A percentile compares a stretch with the other conserved stretches of the same genome.
Conservation (phyloP, 257 asterid species). For the Thymus quinquecostatus region DNA sequence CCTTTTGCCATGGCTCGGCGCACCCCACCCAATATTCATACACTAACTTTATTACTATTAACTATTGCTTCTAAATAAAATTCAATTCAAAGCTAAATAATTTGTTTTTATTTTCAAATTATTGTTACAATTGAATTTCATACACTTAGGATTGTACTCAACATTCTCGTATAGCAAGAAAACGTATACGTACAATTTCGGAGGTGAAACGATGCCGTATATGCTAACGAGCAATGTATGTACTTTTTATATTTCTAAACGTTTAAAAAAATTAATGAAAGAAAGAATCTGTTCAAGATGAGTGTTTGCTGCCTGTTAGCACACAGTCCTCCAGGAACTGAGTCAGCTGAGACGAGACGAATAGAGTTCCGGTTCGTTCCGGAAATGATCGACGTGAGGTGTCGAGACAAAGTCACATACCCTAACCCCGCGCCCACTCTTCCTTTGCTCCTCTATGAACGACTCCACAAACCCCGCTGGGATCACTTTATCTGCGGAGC, state of each 20-base stretch:
- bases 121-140: too few species aligned
- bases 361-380: conserved; percentile 73
- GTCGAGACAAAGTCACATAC: conserved; percentile 81
- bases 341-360: conserved; percentile 88
- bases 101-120: too few species aligned
- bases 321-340: conserved; percentile 79
- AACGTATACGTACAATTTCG: conserved; percentile 10
- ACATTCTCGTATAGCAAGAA: not conserved
- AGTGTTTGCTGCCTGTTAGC: conserved; percentile 50
- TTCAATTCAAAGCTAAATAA: too few species aligned
- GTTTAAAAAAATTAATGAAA: too few species aligned
- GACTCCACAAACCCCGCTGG: conserved; percentile 83
- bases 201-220: too few species aligned
- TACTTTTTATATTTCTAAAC: not conserved
- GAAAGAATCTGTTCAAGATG: conserved; percentile 47
- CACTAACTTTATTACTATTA: too few species aligned
- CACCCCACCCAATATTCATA: too few species aligned
- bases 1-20: too few species aligned
- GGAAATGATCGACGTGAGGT: conserved; percentile 93
- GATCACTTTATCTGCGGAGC: conserved; percentile 91
- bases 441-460: conserved; percentile 74
- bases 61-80: too few species aligned
- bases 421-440: conserved; percentile 73
- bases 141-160: too few species aligned
- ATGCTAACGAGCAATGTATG: not conserved